Evolutionary conservation across 768 basidiomycete species (phyloP).

Genomic region (Tylopilus cervinicoccineus): DNA sequence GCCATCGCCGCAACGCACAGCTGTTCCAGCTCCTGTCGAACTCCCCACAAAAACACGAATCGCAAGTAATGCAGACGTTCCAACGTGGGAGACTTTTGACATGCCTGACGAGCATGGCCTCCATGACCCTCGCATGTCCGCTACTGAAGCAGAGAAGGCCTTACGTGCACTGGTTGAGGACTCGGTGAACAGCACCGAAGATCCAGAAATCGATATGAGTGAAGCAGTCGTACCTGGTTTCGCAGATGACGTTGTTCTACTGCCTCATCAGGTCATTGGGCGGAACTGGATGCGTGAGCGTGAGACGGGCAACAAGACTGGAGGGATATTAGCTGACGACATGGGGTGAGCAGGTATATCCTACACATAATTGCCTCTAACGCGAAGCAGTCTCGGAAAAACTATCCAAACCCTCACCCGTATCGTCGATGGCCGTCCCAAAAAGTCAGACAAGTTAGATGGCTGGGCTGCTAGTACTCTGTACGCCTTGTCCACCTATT

Average conservation of each 20-base stretch:
- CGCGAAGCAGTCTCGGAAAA: constrained; percentile 62
- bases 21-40: constrained; percentile 33
- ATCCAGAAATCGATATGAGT: constrained; percentile 47
- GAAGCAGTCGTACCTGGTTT: constrained; percentile 79
- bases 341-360: constrained; percentile 58
- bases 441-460: constrained; percentile 61
- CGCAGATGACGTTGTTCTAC: constrained; percentile 57
- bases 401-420: constrained; percentile 89
- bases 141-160: constrained; percentile 70
- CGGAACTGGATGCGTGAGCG: constrained; percentile 84
- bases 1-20: constrained; percentile 15
- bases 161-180: constrained; percentile 73
- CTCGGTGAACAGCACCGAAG: constrained; percentile 51
- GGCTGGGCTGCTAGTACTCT: constrained; percentile 72
- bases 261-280: constrained; percentile 88
- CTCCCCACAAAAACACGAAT: constrained; percentile 19
- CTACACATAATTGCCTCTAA: constrained; percentile 3
- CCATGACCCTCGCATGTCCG: constrained; percentile 33
- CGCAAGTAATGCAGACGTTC: constrained; percentile 8
- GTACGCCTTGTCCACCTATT: constrained; percentile 33
- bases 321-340: constrained; percentile 91
- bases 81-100: constrained; percentile 31
- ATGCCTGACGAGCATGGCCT: constrained; percentile 21
- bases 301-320: constrained; percentile 71
- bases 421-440: constrained; percentile 78